Conservation (phyloP, 768 basidiomycete genomes). For the Boletus subcaerulescens region DNA sequence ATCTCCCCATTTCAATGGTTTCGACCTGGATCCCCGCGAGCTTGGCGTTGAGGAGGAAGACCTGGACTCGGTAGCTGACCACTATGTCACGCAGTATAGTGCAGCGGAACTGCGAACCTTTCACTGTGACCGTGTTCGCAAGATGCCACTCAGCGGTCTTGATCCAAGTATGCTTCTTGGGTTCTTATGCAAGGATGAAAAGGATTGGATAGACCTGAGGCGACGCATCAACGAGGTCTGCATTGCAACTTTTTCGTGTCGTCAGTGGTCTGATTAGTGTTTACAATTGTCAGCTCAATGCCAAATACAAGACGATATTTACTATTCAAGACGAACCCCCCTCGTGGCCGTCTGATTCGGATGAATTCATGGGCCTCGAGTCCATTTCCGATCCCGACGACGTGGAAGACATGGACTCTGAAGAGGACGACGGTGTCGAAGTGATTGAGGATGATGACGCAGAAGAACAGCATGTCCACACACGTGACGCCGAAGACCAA, state of each 20-base stretch:
- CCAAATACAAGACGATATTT: constrained; percentile 72
- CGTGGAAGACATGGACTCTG: constrained; percentile 60
- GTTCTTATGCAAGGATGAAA: constrained; percentile 80
- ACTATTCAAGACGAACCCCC: constrained; percentile 87
- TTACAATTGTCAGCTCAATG: constrained; percentile 15
- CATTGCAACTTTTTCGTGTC: constrained; percentile 2
- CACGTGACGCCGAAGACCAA: constrained; percentile 41
- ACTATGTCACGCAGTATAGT: constrained; percentile 73
- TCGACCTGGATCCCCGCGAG: constrained; percentile 40
- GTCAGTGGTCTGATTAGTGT: constrained; percentile 6
- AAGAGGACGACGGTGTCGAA: constrained; percentile 46
- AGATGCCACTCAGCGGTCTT: constrained; percentile 87
- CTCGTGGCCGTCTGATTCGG: constrained; percentile 72
- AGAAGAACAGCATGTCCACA: constrained; percentile 27
- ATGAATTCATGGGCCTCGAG: constrained; percentile 72
- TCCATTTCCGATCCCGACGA: constrained; percentile 79
- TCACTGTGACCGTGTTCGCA: constrained; percentile 94
- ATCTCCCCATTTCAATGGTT: constrained; percentile 17
- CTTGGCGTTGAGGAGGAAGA: constrained; percentile 31
- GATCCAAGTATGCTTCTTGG: constrained; percentile 98
- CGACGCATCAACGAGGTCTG: constrained; percentile 69
- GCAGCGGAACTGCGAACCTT: constrained; percentile 78
- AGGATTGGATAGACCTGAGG: constrained; percentile 83
- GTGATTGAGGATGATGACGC: constrained; percentile 24
- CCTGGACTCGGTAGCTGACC: constrained; percentile 49